Evolutionary conservation across 176 grass and related monocot genomes (phyloP).

Genomic region (Oryza officinalis): DNA sequence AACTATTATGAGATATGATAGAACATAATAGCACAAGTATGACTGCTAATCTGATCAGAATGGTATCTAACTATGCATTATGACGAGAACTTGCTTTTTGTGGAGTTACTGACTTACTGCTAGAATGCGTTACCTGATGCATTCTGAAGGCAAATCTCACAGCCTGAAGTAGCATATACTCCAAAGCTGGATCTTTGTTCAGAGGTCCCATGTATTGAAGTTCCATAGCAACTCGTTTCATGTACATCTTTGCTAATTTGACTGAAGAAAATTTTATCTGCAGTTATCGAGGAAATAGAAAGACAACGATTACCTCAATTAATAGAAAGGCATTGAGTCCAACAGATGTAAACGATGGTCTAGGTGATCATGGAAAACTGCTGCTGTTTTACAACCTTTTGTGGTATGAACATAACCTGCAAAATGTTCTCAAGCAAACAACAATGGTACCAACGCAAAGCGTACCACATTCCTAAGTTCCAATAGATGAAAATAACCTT

Average conservation of each 20-base stretch:
- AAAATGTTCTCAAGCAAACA: background rate
- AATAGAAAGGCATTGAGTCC: background rate
- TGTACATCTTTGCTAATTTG: conserved; percentile 88
- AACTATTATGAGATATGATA: background rate
- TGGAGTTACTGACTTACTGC: background rate
- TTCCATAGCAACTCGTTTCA: conserved; percentile 95
- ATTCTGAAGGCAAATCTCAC: conserved; percentile 99
- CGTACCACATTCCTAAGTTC: background rate
- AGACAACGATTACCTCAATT: background rate
- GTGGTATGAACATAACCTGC: background rate
- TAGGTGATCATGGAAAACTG: background rate
- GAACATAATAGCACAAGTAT: background rate
- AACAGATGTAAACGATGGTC: background rate
- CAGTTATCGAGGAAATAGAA: conserved; percentile 6
- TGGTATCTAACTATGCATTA: too few relatives aligned
- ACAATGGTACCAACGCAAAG: background rate
- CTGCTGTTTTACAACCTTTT: background rate
- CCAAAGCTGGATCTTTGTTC: conserved; percentile 91
- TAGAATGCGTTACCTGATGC: conserved; percentile 74
- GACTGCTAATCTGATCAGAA: conserved; percentile 13
- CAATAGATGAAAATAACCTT: background rate
- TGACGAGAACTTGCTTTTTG: background rate
- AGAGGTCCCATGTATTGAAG: conserved; percentile 88
- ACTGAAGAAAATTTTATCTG: conserved; percentile 99
- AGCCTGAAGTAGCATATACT: conserved; percentile 98